A percentile compares a stretch with the other conserved stretches of the same genome.
Evolutionary conservation across 192 early-diverging fungal genomes (phyloP).

Genomic region (Umbelopsis ramanniana): DNA sequence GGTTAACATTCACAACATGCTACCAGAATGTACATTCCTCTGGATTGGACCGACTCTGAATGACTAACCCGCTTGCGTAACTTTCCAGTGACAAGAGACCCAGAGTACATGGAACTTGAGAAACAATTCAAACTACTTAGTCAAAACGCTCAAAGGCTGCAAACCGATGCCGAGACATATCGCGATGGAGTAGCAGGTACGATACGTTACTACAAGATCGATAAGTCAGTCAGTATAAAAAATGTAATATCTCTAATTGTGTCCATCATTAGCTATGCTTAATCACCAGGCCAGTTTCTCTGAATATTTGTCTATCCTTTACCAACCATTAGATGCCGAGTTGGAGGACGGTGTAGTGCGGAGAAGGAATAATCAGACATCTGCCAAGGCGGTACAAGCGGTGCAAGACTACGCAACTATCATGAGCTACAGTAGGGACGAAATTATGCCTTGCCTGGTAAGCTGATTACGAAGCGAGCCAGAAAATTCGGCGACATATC

Average conservation of each 20-base stretch:
- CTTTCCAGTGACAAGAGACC: conserved; percentile 54
- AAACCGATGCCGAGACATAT: conserved; percentile 69
- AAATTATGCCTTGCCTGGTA: conserved; percentile 68
- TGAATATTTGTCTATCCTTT: conserved; percentile 23
- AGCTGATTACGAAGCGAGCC: background rate
- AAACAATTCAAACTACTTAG: conserved; percentile 66
- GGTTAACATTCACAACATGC: background rate
- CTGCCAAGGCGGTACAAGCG: conserved; percentile 48
- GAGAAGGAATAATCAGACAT: conserved; percentile 43
- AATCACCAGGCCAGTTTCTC: conserved; percentile 34
- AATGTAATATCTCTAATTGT: background rate
- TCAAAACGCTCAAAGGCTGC: conserved; percentile 57
- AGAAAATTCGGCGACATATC: background rate
- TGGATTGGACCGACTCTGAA: background rate
- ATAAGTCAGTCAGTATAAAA: background rate
- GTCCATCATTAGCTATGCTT: conserved; percentile 26
- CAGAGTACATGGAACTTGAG: conserved; percentile 68
- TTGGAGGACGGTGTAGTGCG: conserved; percentile 53
- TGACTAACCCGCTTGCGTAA: background rate
- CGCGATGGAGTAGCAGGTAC: conserved; percentile 58
- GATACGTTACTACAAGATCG: conserved; percentile 1
- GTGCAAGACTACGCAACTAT: conserved; percentile 56
- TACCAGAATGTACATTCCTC: conserved; percentile 1
- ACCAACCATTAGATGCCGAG: conserved; percentile 42
- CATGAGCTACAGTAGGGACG: conserved; percentile 53